Percentiles rank a stretch among this genome's conserved stretches.
Evolutionary conservation across 768 basidiomycete species (phyloP).

Genomic region (Collybia sp.): DNA sequence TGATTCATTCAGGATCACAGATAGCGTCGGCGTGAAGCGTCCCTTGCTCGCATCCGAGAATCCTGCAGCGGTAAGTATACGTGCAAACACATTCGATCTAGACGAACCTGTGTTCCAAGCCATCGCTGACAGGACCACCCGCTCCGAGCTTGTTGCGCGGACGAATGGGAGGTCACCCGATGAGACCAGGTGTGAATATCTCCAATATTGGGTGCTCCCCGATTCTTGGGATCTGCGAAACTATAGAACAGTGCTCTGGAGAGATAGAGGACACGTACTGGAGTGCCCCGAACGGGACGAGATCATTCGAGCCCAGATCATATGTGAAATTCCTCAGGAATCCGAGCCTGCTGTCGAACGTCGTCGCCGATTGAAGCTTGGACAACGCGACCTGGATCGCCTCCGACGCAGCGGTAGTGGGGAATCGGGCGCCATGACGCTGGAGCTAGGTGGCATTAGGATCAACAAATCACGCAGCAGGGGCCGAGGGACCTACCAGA

Average conservation of each 20-base stretch:
- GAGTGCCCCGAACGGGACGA: constrained; percentile 63
- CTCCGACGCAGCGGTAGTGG: constrained; percentile 45
- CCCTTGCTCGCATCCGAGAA: constrained; percentile 51
- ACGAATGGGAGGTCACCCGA: constrained; percentile 44
- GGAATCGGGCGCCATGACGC: constrained; percentile 77
- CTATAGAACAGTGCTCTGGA: background rate
- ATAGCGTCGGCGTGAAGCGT: constrained; percentile 39
- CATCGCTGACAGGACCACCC: constrained; percentile 62
- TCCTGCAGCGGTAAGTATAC: constrained; percentile 31
- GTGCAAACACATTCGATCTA: background rate
- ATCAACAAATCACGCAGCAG: background rate
- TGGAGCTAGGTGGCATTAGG: constrained; percentile 48
- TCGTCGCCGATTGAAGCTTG: constrained; percentile 46
- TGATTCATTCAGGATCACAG: constrained; percentile 53
- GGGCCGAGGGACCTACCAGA: constrained; percentile 39
- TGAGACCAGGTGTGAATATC: constrained; percentile 48
- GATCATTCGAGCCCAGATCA: constrained; percentile 47
- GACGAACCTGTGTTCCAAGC: constrained; percentile 65
- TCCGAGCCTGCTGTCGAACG: constrained; percentile 37
- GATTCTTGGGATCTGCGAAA: constrained; percentile 32
- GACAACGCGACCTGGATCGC: constrained; percentile 41
- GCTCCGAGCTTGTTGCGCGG: constrained; percentile 38
- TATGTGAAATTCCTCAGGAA: constrained; percentile 61
- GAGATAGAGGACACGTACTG: constrained; percentile 39
- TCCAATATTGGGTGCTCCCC: constrained; percentile 44